Conservation (phyloP, 1,284 basidiomycete species). For the Ustilago vetiveriae region DNA sequence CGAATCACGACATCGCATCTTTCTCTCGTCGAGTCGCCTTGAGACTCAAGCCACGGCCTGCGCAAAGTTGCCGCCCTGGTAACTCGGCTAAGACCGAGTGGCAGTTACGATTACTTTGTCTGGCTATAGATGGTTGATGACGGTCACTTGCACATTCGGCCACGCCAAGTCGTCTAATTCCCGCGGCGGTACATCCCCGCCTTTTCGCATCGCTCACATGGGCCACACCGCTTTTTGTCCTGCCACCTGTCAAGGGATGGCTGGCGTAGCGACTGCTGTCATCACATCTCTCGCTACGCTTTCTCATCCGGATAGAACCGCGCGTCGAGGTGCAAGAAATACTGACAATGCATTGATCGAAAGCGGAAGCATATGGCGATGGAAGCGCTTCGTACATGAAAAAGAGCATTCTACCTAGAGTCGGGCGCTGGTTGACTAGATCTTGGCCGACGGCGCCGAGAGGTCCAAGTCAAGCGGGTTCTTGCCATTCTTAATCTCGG, state of each 20-base stretch:
- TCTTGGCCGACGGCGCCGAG: conserved; percentile 25
- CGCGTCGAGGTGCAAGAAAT: neutral
- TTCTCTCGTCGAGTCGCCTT: neutral
- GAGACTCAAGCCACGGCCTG: neutral
- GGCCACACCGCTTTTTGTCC: too few species aligned
- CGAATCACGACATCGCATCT: neutral
- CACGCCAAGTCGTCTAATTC: neutral
- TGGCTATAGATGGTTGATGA: too few species aligned
- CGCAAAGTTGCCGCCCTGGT: neutral
- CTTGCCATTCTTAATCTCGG: conserved; percentile 75
- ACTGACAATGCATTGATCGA: too few species aligned
- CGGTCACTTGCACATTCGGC: too few species aligned
- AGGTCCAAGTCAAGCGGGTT: conserved; percentile 43
- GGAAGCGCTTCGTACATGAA: too few species aligned
- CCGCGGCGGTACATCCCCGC: conserved; percentile 2
- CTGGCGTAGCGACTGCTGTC: too few species aligned
- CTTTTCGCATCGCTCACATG: neutral
- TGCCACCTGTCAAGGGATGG: too few species aligned
- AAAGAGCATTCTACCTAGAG: too few species aligned
- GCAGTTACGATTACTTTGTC: too few species aligned
- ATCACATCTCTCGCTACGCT: neutral
- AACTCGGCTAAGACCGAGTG: too few species aligned
- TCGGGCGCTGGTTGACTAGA: too few species aligned
- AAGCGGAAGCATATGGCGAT: too few species aligned
- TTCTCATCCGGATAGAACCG: neutral